A percentile compares a stretch with the other conserved stretches of the same genome.
Conservation (phyloP, 164 flowering plant genomes). For the Vitis amurensis region DNA sequence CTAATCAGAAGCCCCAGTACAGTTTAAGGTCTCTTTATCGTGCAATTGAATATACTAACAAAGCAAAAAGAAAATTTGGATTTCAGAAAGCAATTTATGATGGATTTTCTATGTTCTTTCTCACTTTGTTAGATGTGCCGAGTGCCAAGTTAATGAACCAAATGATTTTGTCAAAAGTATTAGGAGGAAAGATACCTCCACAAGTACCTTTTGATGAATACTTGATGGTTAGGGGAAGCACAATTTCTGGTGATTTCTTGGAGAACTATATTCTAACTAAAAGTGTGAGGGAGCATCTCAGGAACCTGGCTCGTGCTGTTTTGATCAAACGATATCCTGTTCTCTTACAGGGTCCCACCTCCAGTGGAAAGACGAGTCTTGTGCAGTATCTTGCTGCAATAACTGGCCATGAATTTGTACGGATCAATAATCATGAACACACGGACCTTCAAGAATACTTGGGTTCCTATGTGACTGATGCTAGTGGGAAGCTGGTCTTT, state of each 20-base stretch:
- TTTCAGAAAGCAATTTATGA: slow-evolving; percentile 74
- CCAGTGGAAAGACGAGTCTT: slow-evolving; percentile 99
- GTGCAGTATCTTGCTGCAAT: slow-evolving; percentile 84
- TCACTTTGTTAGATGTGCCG: slow-evolving; percentile 60
- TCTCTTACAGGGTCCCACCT: slow-evolving; percentile 96
- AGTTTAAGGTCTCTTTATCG: slow-evolving; percentile 95
- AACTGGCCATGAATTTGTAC: slow-evolving; percentile 84
- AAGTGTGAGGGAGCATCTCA: slow-evolving; percentile 70
- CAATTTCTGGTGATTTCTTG: slow-evolving; percentile 29
- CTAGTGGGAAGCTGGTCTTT: slow-evolving; percentile 79
- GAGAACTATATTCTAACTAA: slow-evolving; percentile 63
- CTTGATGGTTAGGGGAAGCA: slow-evolving; percentile 17
- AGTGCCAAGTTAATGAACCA: slow-evolving; percentile 75
- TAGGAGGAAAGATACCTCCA: slow-evolving; percentile 42
- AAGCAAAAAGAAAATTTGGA: slow-evolving; percentile 55
- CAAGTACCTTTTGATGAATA: slow-evolving; percentile 45
- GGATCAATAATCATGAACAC: slow-evolving; percentile 96
- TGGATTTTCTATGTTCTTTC: slow-evolving; percentile 97
- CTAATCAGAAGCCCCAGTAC: slow-evolving; percentile 94
- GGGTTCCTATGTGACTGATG: slow-evolving; percentile 82
- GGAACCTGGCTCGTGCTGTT: slow-evolving; percentile 71
- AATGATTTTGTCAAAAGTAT: slow-evolving; percentile 42
- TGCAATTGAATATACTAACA: slow-evolving; percentile 68
- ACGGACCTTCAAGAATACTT: slow-evolving; percentile 96
- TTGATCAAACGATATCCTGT: slow-evolving; percentile 84